Evolutionary conservation across 768 basidiomycete genomes (phyloP).

Genomic region (Coprinopsis marcescibilis): DNA sequence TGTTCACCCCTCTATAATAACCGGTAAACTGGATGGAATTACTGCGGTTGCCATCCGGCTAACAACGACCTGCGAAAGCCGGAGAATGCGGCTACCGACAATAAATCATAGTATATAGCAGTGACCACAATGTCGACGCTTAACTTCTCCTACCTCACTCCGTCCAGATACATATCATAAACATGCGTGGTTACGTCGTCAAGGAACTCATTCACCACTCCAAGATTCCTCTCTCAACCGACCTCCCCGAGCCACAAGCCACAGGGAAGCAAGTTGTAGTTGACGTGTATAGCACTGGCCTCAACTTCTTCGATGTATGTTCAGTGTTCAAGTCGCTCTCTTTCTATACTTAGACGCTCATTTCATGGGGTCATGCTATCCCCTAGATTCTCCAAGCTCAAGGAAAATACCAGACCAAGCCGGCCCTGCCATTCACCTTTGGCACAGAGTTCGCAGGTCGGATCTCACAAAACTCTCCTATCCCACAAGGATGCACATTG

Average conservation of each 20-base stretch:
- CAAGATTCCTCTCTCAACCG: slow-evolving; percentile 44
- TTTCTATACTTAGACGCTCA: background rate
- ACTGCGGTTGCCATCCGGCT: too few relatives aligned
- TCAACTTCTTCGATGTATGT: slow-evolving; percentile 75
- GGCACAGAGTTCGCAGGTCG: slow-evolving; percentile 84
- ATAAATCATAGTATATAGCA: too few relatives aligned
- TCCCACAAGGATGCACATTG: slow-evolving; percentile 74
- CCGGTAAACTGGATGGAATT: too few relatives aligned
- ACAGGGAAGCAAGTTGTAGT: slow-evolving; percentile 56
- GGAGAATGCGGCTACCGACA: too few relatives aligned
- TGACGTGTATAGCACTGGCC: slow-evolving; percentile 67
- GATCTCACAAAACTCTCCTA: slow-evolving; percentile 62
- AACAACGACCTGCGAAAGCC: too few relatives aligned
- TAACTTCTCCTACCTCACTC: background rate
- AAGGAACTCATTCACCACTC: slow-evolving; percentile 65
- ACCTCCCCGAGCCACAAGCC: slow-evolving; percentile 55
- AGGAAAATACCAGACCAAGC: slow-evolving; percentile 85
- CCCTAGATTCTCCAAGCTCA: slow-evolving; percentile 75
- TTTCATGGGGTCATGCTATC: background rate
- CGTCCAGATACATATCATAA: slow-evolving; percentile 8
- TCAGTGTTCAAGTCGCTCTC: too few relatives aligned
- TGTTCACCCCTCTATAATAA: too few relatives aligned
- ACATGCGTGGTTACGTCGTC: slow-evolving; percentile 78
- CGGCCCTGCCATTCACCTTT: slow-evolving; percentile 78
- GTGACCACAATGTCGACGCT: too few relatives aligned